Conservation (phyloP, 2,329 filamentous ascomycete genomes). For the Venturia nashicola region DNA sequence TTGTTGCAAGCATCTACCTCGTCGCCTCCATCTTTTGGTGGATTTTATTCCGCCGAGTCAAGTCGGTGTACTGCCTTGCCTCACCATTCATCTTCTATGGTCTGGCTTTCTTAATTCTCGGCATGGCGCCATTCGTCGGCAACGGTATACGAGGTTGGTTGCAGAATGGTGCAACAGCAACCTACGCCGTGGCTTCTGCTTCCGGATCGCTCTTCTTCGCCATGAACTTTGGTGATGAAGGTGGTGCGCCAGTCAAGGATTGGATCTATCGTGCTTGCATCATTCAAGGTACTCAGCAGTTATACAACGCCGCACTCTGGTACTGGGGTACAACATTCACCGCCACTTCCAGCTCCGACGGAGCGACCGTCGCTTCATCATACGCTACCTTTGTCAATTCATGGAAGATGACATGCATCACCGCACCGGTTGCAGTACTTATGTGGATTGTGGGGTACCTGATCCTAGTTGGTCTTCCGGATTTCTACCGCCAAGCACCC, state of each 20-base stretch:
- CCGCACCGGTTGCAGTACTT: constrained; percentile 42
- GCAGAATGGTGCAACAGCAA: constrained; percentile 47
- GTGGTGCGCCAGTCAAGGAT: constrained; percentile 47
- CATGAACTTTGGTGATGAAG: constrained; percentile 54
- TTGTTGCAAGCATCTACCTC: constrained; percentile 47
- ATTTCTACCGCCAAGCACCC: constrained; percentile 53
- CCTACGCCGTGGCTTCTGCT: constrained; percentile 51
- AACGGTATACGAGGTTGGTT: constrained; percentile 37
- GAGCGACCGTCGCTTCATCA: constrained; percentile 25
- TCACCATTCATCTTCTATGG: constrained; percentile 52
- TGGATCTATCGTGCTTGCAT: constrained; percentile 57
- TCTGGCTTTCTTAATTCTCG: constrained; percentile 50
- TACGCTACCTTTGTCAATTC: not conserved
- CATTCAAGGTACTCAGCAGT: constrained; percentile 55
- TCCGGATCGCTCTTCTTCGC: constrained; percentile 54
- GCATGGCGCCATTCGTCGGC: constrained; percentile 43
- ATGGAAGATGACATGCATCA: constrained; percentile 7
- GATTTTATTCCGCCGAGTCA: constrained; percentile 45
- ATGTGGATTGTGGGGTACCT: constrained; percentile 44
- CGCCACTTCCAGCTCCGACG: constrained; percentile 27
- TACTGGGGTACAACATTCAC: constrained; percentile 51
- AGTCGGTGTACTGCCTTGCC: constrained; percentile 45
- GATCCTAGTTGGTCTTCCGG: constrained; percentile 49
- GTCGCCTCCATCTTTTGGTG: constrained; percentile 49
- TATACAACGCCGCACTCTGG: constrained; percentile 54